Conservation (phyloP, 1,284 basidiomycete genomes). For the Rhodotorula glutinis region DNA sequence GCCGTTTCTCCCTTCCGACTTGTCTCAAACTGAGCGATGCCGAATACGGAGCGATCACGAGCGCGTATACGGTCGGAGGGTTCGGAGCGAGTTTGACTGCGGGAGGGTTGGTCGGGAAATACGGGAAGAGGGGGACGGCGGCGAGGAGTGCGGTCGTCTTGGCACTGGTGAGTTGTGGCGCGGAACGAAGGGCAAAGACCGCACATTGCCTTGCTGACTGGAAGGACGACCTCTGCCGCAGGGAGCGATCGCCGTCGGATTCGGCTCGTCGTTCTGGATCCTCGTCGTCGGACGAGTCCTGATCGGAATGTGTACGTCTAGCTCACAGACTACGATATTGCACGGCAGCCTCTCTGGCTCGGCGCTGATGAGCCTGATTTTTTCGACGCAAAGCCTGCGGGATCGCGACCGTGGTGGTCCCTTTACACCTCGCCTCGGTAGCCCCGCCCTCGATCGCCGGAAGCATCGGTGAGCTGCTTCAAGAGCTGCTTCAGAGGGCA, state of each 20-base stretch:
- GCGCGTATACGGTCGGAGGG: slow-evolving; percentile 50
- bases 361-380: not conserved
- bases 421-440: slow-evolving; percentile 48
- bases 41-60: slow-evolving; percentile 45
- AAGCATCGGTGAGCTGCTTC: slow-evolving; percentile 42
- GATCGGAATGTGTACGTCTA: slow-evolving; percentile 44
- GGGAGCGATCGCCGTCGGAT: slow-evolving; percentile 30
- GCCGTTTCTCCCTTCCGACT: slow-evolving; percentile 10
- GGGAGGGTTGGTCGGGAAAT: slow-evolving; percentile 35
- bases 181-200: too few relatives aligned
- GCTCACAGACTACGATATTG: too few relatives aligned
- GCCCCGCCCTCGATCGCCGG: slow-evolving; percentile 47
- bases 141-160: slow-evolving; percentile 17
- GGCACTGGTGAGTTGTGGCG: slow-evolving; percentile 12
- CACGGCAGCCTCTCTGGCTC: not conserved
- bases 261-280: slow-evolving; percentile 23
- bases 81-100: slow-evolving; percentile 44
- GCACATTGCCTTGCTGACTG: not conserved
- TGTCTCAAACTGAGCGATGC: slow-evolving; percentile 34
- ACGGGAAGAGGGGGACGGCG: slow-evolving; percentile 37
- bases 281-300: slow-evolving; percentile 40
- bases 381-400: slow-evolving; percentile 42
- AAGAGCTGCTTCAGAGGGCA: too few relatives aligned
- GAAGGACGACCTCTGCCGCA: not conserved
- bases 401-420: slow-evolving; percentile 49